Evolutionary conservation across 1,284 basidiomycete genomes (phyloP), one percentile per base, ranked within the genome.

Genomic region (Ganoderma multipileum): DNA sequence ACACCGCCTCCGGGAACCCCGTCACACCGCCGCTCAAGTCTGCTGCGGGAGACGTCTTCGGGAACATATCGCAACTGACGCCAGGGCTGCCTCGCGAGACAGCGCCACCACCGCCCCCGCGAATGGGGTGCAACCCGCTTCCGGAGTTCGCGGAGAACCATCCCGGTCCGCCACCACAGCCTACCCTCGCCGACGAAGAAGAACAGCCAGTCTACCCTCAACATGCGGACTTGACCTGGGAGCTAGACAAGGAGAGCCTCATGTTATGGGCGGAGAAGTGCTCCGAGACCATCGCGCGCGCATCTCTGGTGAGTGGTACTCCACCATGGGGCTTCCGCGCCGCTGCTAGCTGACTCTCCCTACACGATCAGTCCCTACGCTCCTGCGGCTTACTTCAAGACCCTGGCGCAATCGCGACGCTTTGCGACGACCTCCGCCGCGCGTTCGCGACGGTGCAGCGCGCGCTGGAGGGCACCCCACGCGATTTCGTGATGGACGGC

Each of bases 341-440:
- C 23, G 9, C 7, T 14, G n/a, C 52, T 16, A 6, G 16, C 62
- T 42, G 4, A 55, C 52, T 16, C 4, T 26, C 23, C 28, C 30
- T 38, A 44, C 41, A 18, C 12, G 33, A 38, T 4, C 52, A 76
- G 75, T 72, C 70, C 0, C 63, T 76, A 39, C 68, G 72, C 50
- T 74, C 75, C 9, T 75, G 75, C 57, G 69, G 69, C 63, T 66
- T 76, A 14, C 63, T 75, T 9, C 68, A 64, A 20, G 72, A 74
- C 30, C 72, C 75, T 11, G 68, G 72, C 26, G 66, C 67, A 28
- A 73, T 76, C 60, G 66, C 61, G 23, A 55, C 50, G 9, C 52
- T 75, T n/a, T 73, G 72, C 66, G 69, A 74, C 44, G 58, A 42
- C 57, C 57, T 75, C 39, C 65, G 69, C 50, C 61, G 30, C 23